A percentile compares a stretch with the other conserved stretches of the same genome.
phyloP scores from a whole-genome alignment of 2,329 filamentous ascomycete species.

The Microcera coccophila region DNA sequence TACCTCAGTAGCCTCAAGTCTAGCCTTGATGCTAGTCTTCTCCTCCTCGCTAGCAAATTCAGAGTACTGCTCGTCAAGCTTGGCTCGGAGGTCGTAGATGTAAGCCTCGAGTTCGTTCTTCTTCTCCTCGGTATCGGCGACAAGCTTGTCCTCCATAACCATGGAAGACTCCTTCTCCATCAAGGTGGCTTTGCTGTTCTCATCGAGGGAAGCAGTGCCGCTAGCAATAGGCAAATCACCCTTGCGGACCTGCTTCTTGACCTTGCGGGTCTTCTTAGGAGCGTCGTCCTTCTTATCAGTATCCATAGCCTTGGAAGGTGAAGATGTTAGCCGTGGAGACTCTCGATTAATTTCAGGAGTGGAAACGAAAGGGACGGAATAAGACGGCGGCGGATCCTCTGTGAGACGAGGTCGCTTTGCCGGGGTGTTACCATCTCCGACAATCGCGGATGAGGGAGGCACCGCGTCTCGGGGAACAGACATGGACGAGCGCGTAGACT shows the following conservation, averaged over 20 bases:
- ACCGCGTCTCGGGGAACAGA: conserved; percentile 1
- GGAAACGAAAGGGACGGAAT: conserved; percentile 4
- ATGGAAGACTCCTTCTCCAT: conserved; percentile 83
- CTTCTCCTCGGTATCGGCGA: conserved; percentile 97
- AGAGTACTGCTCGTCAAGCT: conserved; percentile 87
- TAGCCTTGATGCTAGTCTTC: conserved; percentile 79
- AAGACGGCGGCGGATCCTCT: conserved; percentile 1
- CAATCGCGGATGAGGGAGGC: conserved; percentile 10
- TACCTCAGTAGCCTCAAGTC: conserved; percentile 84
- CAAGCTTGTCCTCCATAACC: conserved; percentile 98
- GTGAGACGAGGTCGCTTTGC: conserved; percentile 20
- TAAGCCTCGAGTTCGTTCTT: conserved; percentile 99
- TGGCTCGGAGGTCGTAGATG: conserved; percentile 95
- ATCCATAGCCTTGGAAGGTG: conserved; percentile 67
- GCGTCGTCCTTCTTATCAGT: conserved; percentile 67
- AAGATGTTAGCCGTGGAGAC: conserved; percentile 24
- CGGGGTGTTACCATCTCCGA: conserved; percentile 13
- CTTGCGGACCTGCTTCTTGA: conserved; percentile 99
- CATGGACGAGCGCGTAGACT: conserved; percentile 2
- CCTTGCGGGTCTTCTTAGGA: conserved; percentile 87
- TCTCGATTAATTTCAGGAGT: conserved; percentile 7
- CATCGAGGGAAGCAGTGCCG: conserved; percentile 76
- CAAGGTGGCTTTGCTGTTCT: conserved; percentile 59
- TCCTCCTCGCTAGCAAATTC: conserved; percentile 89
- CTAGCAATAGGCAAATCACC: conserved; percentile 86